A percentile compares a stretch with the other conserved stretches of the same genome.
Conservation (phyloP, 2,329 filamentous ascomycete genomes). For the Laburnicola sp. region DNA sequence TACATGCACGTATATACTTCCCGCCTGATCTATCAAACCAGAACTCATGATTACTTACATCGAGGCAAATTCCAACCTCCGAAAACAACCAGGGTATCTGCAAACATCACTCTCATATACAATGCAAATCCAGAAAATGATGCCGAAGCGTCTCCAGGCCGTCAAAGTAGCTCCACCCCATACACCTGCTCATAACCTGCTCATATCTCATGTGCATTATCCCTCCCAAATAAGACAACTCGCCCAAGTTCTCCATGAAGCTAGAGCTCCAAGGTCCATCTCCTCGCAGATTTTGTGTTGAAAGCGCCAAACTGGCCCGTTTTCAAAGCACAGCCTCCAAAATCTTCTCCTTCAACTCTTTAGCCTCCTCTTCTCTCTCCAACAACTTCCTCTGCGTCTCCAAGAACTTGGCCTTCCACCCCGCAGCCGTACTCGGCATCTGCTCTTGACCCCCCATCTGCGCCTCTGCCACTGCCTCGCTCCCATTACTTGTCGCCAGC, state of each 20-base stretch:
- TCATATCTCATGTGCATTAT: too few relatives aligned
- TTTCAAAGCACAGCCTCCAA: constrained; percentile 45
- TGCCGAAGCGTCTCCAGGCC: background rate
- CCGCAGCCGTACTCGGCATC: constrained; percentile 20
- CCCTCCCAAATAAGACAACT: too few relatives aligned
- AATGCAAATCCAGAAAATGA: background rate
- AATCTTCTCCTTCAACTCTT: constrained; percentile 42
- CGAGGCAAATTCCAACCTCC: too few relatives aligned
- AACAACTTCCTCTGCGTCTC: constrained; percentile 40
- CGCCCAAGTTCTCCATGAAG: background rate
- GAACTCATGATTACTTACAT: too few relatives aligned
- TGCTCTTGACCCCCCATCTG: constrained; percentile 18
- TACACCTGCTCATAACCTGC: background rate
- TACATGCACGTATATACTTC: too few relatives aligned
- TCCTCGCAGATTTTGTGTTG: background rate
- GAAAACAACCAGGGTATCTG: constrained; percentile 5
- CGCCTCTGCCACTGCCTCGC: constrained; percentile 5
- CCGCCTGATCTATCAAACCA: too few relatives aligned
- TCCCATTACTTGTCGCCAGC: constrained; percentile 14
- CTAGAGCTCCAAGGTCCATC: background rate
- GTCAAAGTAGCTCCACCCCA: background rate
- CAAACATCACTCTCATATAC: background rate
- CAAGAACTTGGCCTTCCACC: constrained; percentile 42
- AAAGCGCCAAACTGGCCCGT: background rate
- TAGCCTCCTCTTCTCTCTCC: constrained; percentile 41